Evolutionary conservation across 148 eudicot genomes (phyloP), one percentile per base, ranked within the genome.

Genomic region (Amaranthus palmeri): DNA sequence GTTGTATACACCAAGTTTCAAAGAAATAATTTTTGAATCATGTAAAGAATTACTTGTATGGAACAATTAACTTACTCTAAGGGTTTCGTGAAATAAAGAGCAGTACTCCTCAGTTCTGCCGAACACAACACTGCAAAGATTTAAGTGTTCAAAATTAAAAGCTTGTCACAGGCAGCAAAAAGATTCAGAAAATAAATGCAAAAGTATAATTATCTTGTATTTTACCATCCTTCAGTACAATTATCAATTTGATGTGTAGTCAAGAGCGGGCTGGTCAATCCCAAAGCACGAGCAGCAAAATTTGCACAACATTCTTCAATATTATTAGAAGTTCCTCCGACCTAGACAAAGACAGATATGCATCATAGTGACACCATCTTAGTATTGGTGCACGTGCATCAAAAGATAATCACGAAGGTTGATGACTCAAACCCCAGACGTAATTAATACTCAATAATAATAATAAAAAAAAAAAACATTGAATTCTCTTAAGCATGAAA

Each of bases 191-290:
- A 67, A 58, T 43, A 4, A 68, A 62, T 18, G 44, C 57, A 54
- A 57, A 12, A 44, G 40, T 9, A 15, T 49, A 69, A 42, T 36
- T 61, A 53, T 50, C n/a, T 68, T 86, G 40, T 61, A 61, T 50
- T n/a, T 68, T 86, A 95, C 99, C 99, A 95, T 78, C 99, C 99
- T 78, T 95, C 99, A 36, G 97, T 82, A 80, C 99, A 95, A 72
- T 95, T 95, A 80, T 95, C 99, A 74, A 95, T 95, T 80, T 95
- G 99, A 85, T 95, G 99, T 65, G 99, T 95, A 54, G 99, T 95
- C 81, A 65, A 76, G 75, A 95, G 79, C 40, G 96, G 87, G 59
- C 69, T 77, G 8, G 83, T 60, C 71, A 95, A 80, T 63, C 86
- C 93, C 82, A 95, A 80, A 68, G 97, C 93, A 82, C 92, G 97